A percentile compares a stretch with the other conserved stretches of the same genome.
Evolutionary conservation across 257 asterid genomes (phyloP).

Genomic region (Cruciata laevipes): DNA sequence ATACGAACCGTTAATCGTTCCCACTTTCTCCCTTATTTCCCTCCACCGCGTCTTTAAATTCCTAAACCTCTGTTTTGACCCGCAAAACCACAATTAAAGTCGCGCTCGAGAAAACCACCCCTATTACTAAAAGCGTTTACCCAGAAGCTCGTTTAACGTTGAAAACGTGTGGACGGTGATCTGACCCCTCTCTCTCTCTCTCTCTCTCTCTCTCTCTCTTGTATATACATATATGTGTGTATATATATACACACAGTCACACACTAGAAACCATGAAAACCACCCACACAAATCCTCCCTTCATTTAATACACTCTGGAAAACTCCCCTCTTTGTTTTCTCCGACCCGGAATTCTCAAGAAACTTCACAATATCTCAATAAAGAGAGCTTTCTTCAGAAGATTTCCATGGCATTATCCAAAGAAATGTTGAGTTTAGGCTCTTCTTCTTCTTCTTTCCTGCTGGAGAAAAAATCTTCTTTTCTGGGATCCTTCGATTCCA

Average conservation of each 20-base stretch:
- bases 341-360: not conserved
- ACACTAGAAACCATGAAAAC: not conserved
- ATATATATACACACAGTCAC: not conserved
- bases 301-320: not conserved
- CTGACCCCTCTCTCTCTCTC: not conserved
- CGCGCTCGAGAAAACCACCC: not conserved
- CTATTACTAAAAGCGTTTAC: not conserved
- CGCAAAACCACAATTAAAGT: not conserved
- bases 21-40: not conserved
- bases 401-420: conserved; percentile 56
- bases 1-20: not conserved
- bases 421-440: conserved; percentile 52
- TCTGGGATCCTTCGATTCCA: conserved; percentile 27
- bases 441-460: conserved; percentile 14
- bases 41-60: not conserved
- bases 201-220: not conserved
- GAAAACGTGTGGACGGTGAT: conserved; percentile 24
- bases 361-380: not conserved
- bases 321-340: not conserved
- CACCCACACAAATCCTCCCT: not conserved
- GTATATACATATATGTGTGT: not conserved
- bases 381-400: not conserved
- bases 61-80: not conserved
- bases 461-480: conserved; percentile 34
- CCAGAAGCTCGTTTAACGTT: not conserved